These are phyloP conservation scores for Blumeriella jaapii DNA, from an alignment of 2,329 filamentous ascomycete species.

Conservation along the genomic window DNA sequence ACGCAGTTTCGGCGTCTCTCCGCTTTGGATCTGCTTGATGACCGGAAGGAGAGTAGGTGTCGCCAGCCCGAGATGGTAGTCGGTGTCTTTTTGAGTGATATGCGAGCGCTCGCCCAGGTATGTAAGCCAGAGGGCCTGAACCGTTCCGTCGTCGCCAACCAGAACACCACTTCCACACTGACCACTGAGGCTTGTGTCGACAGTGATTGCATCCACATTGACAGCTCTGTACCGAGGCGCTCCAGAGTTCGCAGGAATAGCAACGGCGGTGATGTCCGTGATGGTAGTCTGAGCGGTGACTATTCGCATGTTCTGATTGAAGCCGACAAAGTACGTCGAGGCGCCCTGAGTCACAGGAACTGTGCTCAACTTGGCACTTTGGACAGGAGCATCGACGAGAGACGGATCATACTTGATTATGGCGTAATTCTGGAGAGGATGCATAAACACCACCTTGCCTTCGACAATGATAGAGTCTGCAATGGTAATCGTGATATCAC, in stretches of 20 bases:
- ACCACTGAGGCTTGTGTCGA: slow-evolving; percentile 82
- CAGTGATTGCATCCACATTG: slow-evolving; percentile 93
- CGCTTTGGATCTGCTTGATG: slow-evolving; percentile 73
- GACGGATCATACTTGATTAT: slow-evolving; percentile 90
- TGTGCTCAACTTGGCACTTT: slow-evolving; percentile 73
- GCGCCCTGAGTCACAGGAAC: slow-evolving; percentile 84
- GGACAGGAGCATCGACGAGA: slow-evolving; percentile 86
- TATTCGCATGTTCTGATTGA: slow-evolving; percentile 88
- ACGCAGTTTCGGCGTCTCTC: slow-evolving; percentile 66
- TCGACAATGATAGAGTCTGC: slow-evolving; percentile 93
- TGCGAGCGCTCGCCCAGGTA: slow-evolving; percentile 84
- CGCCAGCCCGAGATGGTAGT: slow-evolving; percentile 89
- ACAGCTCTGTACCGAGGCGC: slow-evolving; percentile 89
- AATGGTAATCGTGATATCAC: slow-evolving; percentile 91
- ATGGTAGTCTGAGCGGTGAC: slow-evolving; percentile 91
- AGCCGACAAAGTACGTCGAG: slow-evolving; percentile 93
- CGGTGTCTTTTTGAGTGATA: slow-evolving; percentile 75
- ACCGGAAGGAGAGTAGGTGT: slow-evolving; percentile 83
- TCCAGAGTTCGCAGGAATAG: slow-evolving; percentile 85
- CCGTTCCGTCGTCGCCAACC: slow-evolving; percentile 77
- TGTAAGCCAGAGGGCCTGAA: slow-evolving; percentile 92
- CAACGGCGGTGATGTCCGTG: slow-evolving; percentile 93
- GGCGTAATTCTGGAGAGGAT: slow-evolving; percentile 93
- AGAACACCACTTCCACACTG: slow-evolving; percentile 93
- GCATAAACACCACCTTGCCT: slow-evolving; percentile 89